A percentile compares a stretch with the other conserved stretches of the same genome.
phyloP scores from a whole-genome alignment of 2,329 filamentous ascomycete species.

The Colletotrichum sp. region DNA sequence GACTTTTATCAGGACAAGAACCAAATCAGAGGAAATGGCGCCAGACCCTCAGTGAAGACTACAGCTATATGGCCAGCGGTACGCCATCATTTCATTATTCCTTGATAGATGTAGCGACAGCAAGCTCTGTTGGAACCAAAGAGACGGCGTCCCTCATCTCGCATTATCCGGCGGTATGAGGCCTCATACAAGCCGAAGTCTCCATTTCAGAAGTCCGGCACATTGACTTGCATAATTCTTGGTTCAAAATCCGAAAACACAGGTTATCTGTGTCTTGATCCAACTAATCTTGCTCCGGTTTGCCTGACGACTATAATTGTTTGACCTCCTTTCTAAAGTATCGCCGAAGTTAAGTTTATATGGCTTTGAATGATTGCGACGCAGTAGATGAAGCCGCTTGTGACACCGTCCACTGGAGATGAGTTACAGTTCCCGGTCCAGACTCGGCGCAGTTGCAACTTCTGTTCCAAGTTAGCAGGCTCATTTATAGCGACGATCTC shows the following conservation, averaged over 20 bases:
- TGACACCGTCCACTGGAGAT: too few relatives aligned
- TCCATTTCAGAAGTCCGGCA: fast-evolving
- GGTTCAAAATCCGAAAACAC: fast-evolving
- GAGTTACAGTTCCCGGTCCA: too few relatives aligned
- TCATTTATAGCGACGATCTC: neutral
- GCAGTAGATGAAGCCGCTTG: too few relatives aligned
- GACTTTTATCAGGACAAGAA: neutral
- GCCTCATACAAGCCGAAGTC: neutral
- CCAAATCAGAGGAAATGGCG: neutral
- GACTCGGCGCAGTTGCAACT: too few relatives aligned
- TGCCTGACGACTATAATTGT: too few relatives aligned
- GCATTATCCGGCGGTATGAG: neutral
- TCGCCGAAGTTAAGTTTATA: neutral
- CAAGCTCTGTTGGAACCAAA: too few relatives aligned
- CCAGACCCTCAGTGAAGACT: neutral
- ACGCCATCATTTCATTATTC: too few relatives aligned
- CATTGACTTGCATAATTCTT: fast-evolving
- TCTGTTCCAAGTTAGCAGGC: too few relatives aligned
- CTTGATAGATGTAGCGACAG: too few relatives aligned
- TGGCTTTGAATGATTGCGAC: fast-evolving
- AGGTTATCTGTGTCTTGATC: fast-evolving
- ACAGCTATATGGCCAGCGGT: neutral
- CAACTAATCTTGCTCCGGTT: too few relatives aligned
- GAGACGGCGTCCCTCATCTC: neutral
- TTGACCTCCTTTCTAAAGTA: too few relatives aligned